A percentile compares a stretch with the other conserved stretches of the same genome.
phyloP scores from a whole-genome alignment of 306 rosid species.

The Adenanthera pavonina region DNA sequence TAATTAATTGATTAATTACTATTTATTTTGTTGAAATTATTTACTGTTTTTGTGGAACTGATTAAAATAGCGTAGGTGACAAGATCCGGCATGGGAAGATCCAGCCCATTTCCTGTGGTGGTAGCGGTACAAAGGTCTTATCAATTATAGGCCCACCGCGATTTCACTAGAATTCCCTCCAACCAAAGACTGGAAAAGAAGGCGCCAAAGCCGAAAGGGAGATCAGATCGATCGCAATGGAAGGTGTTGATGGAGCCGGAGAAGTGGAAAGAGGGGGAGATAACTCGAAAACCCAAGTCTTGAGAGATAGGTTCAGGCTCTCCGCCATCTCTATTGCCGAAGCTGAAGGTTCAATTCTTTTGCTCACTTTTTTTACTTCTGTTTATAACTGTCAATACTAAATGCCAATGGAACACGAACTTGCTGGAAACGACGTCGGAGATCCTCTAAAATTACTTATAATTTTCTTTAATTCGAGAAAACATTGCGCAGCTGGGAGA shows the following conservation, averaged over 20 bases:
- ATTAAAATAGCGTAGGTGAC: not conserved
- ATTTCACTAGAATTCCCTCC: slow-evolving; percentile 14
- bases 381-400: not conserved
- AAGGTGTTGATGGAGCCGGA: slow-evolving; percentile 33
- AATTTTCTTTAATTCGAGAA: not conserved
- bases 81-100: not conserved
- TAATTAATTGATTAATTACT: not conserved
- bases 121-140: not conserved
- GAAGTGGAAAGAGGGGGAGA: slow-evolving; percentile 53
- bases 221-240: slow-evolving; percentile 26
- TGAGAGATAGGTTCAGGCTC: slow-evolving; percentile 80
- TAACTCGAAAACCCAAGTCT: slow-evolving; percentile 52
- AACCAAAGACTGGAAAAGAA: not conserved
- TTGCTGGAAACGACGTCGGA: not conserved
- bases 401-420: slow-evolving; percentile 4
- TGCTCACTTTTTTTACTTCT: not conserved
- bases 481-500: slow-evolving; percentile 43
- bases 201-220: slow-evolving; percentile 11
- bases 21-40: too few relatives aligned
- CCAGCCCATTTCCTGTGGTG: not conserved
- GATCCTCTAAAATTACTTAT: not conserved
- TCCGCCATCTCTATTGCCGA: slow-evolving; percentile 75
- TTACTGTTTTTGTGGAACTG: too few relatives aligned
- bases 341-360: slow-evolving; percentile 58
- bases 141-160: not conserved